Percentiles rank a stretch among this genome's conserved stretches.
Evolutionary conservation across 148 eudicot genomes (phyloP).

Genomic region (Vaccinium corymbosum): DNA sequence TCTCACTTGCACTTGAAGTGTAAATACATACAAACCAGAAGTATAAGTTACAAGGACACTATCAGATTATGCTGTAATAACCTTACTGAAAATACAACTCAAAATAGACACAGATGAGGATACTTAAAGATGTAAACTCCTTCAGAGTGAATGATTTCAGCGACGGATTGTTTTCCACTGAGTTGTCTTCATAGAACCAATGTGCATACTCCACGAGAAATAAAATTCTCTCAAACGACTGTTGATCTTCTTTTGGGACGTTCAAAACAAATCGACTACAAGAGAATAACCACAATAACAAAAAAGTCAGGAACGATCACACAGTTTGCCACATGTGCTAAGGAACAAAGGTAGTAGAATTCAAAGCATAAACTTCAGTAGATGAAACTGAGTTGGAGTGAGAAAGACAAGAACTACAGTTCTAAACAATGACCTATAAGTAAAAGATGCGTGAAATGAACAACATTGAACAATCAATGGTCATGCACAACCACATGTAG

Average conservation of each 20-base stretch:
- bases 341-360: background rate
- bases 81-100: background rate
- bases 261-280: conserved; percentile 97
- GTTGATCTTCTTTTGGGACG: conserved; percentile 96
- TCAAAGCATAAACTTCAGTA: background rate
- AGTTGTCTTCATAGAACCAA: conserved; percentile 97
- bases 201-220: conserved; percentile 98
- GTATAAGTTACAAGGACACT: background rate
- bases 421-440: background rate
- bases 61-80: background rate
- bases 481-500: background rate
- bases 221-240: conserved; percentile 91
- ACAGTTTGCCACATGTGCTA: background rate
- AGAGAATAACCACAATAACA: background rate
- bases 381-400: background rate
- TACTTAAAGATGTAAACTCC: conserved; percentile 91
- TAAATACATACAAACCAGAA: background rate
- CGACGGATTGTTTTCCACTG: conserved; percentile 93
- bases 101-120: conserved; percentile 34
- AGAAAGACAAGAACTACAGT: background rate
- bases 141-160: conserved; percentile 82
- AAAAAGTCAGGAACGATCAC: background rate
- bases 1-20: background rate
- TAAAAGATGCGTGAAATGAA: background rate
- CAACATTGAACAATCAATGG: background rate